Base-by-base conservation (phyloP, 768 basidiomycete genomes). In the Rhizopogon vinicolor region DNA sequence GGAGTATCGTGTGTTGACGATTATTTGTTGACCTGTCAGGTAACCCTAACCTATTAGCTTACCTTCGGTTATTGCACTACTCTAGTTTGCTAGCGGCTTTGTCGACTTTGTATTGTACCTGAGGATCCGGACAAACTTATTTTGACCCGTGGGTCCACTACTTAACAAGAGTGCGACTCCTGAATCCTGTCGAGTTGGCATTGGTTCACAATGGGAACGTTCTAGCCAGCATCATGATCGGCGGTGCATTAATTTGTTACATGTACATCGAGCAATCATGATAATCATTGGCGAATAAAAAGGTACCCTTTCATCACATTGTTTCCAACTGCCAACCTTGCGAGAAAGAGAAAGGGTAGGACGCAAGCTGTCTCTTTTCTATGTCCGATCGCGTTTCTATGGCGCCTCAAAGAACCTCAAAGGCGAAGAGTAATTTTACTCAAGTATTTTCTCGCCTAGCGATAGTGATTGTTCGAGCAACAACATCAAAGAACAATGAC, bases 1-100 rank as follows among this genome's bases (percentile, higher is more conserved):
- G 37, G 49, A 57, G 54, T 58, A 58, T 45, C 58, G 41, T 41
- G 16, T 67, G 67, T 68, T 68, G 69, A 65, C 52, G 9, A 18
- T 33, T 68, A 56, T 68, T 68, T 70, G 29, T 33, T 43, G 5
- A 51, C 63, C 42, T 35, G 12, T 50, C 35, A 37, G 10, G 35
- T 37, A 13, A 37, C 35, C 35, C 35, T 37, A 37, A 37, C 35
- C 35, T 10, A 25, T 25, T 37, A 13, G 35, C 10, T 37, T 37
- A 37, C 3, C 12, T 35, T 35, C 35, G 12, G 35, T 13, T 12
- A 31, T 2, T 31, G 31, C 31, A 31, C 31, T 31, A 1, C 31
- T 7, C 31, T 31, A 31, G 7, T 9, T 1, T 25, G 25, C 25
- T 25, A 25, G 25, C 25, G 25, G 25, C 31, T 9, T 9, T 31